Percentiles rank a stretch among this genome's conserved stretches.
Evolutionary conservation across 2,329 filamentous ascomycete species (phyloP).

Genomic region (Sarocladiaceae sp.): DNA sequence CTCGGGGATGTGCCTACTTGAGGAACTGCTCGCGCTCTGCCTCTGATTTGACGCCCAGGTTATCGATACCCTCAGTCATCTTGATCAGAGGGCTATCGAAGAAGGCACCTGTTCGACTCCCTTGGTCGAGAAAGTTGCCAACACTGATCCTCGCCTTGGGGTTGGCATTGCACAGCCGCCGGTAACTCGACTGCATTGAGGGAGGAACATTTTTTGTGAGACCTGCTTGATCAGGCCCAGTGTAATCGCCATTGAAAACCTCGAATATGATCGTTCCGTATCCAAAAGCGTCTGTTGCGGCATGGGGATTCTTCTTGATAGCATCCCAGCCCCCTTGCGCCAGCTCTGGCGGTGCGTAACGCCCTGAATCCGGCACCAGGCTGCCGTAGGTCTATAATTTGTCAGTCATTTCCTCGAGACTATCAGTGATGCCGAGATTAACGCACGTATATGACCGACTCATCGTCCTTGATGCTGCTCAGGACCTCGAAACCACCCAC

Average conservation of each 20-base stretch:
- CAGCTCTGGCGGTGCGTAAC: conserved; percentile 84
- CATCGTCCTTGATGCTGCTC: conserved; percentile 93
- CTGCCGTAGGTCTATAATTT: conserved; percentile 68
- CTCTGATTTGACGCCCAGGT: conserved; percentile 79
- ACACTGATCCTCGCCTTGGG: conserved; percentile 84
- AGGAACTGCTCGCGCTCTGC: conserved; percentile 80
- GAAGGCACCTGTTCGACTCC: conserved; percentile 73
- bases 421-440: neutral
- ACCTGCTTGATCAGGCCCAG: conserved; percentile 69
- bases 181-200: conserved; percentile 86
- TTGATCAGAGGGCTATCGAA: conserved; percentile 92
- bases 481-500: conserved; percentile 88
- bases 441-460: conserved; percentile 77
- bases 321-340: conserved; percentile 83
- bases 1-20: conserved; percentile 36
- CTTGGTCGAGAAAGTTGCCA: conserved; percentile 83
- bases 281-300: conserved; percentile 81
- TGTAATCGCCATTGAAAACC: conserved; percentile 82
- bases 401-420: neutral
- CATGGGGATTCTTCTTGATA: conserved; percentile 74
- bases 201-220: conserved; percentile 83
- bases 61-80: conserved; percentile 87
- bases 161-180: conserved; percentile 78
- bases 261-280: conserved; percentile 82
- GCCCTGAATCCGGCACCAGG: conserved; percentile 73